Conservation (phyloP, 2,329 filamentous ascomycete species). For the Macrophomina pseudophaseolina region DNA sequence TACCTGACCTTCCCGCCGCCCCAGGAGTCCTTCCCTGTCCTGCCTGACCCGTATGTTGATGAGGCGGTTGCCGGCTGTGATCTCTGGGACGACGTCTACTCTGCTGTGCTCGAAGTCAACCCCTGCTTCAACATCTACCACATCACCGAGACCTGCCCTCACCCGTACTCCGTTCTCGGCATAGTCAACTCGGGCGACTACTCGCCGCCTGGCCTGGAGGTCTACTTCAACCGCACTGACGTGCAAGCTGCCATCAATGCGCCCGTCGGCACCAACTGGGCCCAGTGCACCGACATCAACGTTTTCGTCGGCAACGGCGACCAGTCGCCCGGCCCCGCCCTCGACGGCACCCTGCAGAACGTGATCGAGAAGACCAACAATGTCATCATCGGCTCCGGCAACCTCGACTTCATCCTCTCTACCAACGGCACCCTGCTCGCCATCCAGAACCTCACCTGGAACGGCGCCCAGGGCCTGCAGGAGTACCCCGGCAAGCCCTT, state of each 20-base stretch:
- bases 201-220: conserved; percentile 43
- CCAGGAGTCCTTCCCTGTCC: conserved; percentile 39
- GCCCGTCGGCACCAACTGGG: conserved; percentile 49
- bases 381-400: conserved; percentile 55
- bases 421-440: conserved; percentile 59
- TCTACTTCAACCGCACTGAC: conserved; percentile 60
- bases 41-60: conserved; percentile 31
- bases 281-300: conserved; percentile 45
- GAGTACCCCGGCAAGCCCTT: conserved; percentile 48
- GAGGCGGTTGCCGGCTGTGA: conserved; percentile 31
- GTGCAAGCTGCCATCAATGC: conserved; percentile 58
- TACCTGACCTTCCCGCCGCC: conserved; percentile 48
- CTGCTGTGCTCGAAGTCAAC: conserved; percentile 49
- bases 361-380: conserved; percentile 60
- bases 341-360: conserved; percentile 49
- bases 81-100: conserved; percentile 47
- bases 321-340: conserved; percentile 45
- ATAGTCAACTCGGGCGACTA: conserved; percentile 48
- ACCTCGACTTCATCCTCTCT: conserved; percentile 55
- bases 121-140: conserved; percentile 59
- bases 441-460: conserved; percentile 61
- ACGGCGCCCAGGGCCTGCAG: conserved; percentile 55
- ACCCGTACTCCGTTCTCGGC: conserved; percentile 44
- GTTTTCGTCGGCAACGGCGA: conserved; percentile 50
- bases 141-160: conserved; percentile 46